Evolutionary conservation across 1,284 basidiomycete genomes (phyloP), one percentile per base, ranked within the genome.

Genomic region (Omphalotus olearius): DNA sequence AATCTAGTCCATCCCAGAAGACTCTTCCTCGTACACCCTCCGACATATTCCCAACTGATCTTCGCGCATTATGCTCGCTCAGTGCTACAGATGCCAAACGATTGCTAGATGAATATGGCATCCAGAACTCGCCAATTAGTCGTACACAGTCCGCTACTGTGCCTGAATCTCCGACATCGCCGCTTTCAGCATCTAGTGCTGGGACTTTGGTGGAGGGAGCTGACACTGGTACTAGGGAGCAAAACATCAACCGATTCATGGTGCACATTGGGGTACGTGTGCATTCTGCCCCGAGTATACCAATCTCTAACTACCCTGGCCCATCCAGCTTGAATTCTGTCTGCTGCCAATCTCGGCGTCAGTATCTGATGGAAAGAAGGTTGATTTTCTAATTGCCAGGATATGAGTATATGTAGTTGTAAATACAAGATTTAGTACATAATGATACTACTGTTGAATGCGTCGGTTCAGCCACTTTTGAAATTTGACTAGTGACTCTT

Each of bases 201-300:
- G 25, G 13, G 25, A 47, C 45, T 2, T 9, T 47, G 16, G 30
- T 47, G 17, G 30, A 36, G 16, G 4, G 4, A 3, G 30, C 9
- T 33, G 30, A 33, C 30, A 13, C 13, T 33, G 33, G 17, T 23
- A 39, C 6, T 10, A 25, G 67, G 47, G 72, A 72, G 47, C 61
- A 65, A 38, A 68, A 72, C 51, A 59, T 79, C 44, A 76, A 76
- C 53, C 65, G 56, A 18, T 74, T 78, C 57, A 71, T 75, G 71
- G 55, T 66, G 16, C 70, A 72, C 57, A 75, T 78, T 40, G 76
- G 76, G 58, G 76, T 75, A 56, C 56, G 71, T 68, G 57, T 52
- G 60, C 61, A 42, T 14, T 4, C 11, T 6, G 16, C 20, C 11
- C 13, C n/a, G n/a, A n/a, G n/a, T 42, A 18, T 18, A 42, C 20